phyloP scores from a whole-genome alignment of 371 early-diverging fungal species.

The Vairimorpha ceranae region DNA sequence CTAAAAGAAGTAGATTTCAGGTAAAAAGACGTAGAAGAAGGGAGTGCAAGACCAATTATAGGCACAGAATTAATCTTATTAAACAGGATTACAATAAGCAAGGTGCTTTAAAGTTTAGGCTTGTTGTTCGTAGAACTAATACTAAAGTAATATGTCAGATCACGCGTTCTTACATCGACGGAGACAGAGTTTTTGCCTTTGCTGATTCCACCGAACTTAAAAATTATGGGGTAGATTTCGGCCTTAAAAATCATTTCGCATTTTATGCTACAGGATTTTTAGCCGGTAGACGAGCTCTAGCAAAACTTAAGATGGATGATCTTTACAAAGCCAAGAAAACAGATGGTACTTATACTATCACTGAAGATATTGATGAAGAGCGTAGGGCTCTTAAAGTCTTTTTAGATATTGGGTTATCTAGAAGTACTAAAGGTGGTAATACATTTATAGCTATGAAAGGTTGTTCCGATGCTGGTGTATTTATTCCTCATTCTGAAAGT shows the following conservation, averaged over 20 bases:
- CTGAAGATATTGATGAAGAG: constrained; percentile 79
- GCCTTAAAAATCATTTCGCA: constrained; percentile 99
- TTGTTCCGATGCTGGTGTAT: constrained; percentile 96
- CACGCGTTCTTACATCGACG: constrained; percentile 91
- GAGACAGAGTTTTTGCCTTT: constrained; percentile 88
- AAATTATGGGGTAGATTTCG: constrained; percentile 91
- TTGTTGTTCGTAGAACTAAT: constrained; percentile 99
- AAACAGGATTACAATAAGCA: constrained; percentile 99
- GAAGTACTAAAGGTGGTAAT: constrained; percentile 95
- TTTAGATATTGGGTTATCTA: constrained; percentile 95
- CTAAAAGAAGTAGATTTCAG: constrained; percentile 64
- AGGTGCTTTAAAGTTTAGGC: constrained; percentile 97
- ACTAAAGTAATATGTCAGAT: constrained; percentile 91
- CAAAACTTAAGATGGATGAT: constrained; percentile 74
- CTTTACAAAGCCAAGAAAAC: constrained; percentile 74
- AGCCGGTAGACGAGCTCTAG: constrained; percentile 84
- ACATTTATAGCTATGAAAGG: constrained; percentile 99
- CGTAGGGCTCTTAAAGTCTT: constrained; percentile 95
- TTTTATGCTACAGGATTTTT: constrained; percentile 97
- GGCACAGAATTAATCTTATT: constrained; percentile 92
- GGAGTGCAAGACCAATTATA: constrained; percentile 99
- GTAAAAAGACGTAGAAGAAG: constrained; percentile 64
- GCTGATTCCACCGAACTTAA: constrained; percentile 97
- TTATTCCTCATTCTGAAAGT: constrained; percentile 89
- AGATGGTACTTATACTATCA: constrained; percentile 78